These are phyloP conservation scores for Salicornia ramosissima DNA, from an alignment of 148 eudicot genomes.

Conservation along the genomic window DNA sequence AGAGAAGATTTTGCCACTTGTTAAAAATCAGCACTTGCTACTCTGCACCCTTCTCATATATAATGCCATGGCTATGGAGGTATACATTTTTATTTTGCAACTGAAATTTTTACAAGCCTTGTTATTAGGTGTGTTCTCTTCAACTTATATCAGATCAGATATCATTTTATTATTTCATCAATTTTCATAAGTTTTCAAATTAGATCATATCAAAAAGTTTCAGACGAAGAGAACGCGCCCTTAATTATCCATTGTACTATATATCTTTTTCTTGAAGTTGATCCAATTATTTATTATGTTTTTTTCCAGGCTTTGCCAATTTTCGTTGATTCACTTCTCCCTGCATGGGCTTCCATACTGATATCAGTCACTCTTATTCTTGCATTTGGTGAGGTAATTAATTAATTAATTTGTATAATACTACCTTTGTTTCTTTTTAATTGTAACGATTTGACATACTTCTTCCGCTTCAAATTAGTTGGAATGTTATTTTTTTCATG, in stretches of 20 bases:
- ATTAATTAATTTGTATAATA: background rate
- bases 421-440: too few species aligned
- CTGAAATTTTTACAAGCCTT: background rate
- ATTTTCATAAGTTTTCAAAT: too few species aligned
- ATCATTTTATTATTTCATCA: too few species aligned
- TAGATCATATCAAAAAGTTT: too few species aligned
- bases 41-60: constrained; percentile 78
- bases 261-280: background rate
- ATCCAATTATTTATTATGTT: constrained; percentile 1
- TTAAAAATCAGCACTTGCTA: constrained; percentile 73
- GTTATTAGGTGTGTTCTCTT: too few species aligned
- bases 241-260: too few species aligned
- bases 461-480: too few species aligned
- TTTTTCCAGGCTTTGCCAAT: constrained; percentile 67
- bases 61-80: constrained; percentile 93
- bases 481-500: too few species aligned
- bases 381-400: constrained; percentile 77
- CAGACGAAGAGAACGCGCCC: too few species aligned
- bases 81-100: constrained; percentile 20
- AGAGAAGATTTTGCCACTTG: constrained; percentile 79
- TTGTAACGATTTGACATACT: too few species aligned
- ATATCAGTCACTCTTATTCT: constrained; percentile 85
- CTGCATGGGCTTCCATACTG: constrained; percentile 76
- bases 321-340: constrained; percentile 70
- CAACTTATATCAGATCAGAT: too few species aligned